Base-by-base conservation (phyloP, 306 rosid species). In the Luffa acutangula region DNA sequence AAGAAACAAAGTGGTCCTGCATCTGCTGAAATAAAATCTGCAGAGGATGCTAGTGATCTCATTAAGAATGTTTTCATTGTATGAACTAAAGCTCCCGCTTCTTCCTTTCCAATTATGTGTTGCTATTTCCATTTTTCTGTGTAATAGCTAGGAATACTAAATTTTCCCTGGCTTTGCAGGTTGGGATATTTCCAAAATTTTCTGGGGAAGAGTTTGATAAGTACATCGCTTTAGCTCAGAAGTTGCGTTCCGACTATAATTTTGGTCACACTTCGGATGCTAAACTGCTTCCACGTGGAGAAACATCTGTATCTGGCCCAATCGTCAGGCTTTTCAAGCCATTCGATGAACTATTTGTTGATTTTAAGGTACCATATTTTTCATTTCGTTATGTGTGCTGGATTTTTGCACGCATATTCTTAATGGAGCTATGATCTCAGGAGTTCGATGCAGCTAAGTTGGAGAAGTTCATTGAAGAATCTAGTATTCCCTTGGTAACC, bases 1-100 rank as follows among this genome's bases (percentile, higher is more conserved):
- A 93, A 96, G 94, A 91, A 84, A 77, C 98, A 93, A 76, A 89
- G 86, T 48, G 99, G 99, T 37, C 99, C 99, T 73, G 89, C 97
- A 48, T 88, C 99, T 36, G 79, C 77, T 43, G 99, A 93, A 85
- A 71, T 96, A 45, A 93, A 93, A 85, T 87, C 97, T 34, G 90
- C 46, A 0, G 99, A 90, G 25, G 99, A 84, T 34, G 96, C 96
- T 53, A 79, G 65, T 53, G 79, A 79, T 79, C 79, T 96, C 45
- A 56, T 93, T 80, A 84, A 86, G 60, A 89, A 88, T 84, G 85
- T 96, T 69, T 91, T 72, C 74, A 54, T 93, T 82, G 98, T 96
- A 89, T 86, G 93, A 84, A 49, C 62, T 46, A 2, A 2, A 71
- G 48, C 25, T 43, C 69, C 71, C 39, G 7, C 17, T 42, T 33